A percentile compares a stretch with the other conserved stretches of the same genome.
Evolutionary conservation across 805 yeast genomes (phyloP).

Genomic region (Yarrowia divulgata): DNA sequence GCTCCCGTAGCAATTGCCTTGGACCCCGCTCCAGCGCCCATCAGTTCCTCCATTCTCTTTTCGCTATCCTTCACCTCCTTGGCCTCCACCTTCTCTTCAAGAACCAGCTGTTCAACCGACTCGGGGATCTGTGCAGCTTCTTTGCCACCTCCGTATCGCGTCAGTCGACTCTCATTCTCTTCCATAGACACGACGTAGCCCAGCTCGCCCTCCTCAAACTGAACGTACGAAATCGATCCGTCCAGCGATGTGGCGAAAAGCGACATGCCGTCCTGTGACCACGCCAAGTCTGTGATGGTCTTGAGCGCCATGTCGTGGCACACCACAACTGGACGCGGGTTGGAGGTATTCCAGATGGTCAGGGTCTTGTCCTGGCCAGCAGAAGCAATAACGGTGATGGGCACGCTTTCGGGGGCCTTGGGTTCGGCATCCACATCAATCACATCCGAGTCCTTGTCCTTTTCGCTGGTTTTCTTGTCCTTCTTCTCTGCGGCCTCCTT

Average conservation of each 20-base stretch:
- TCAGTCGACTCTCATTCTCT: slow-evolving; percentile 70
- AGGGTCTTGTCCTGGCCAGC: slow-evolving; percentile 93
- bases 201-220: slow-evolving; percentile 61
- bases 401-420: slow-evolving; percentile 47
- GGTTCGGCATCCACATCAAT: slow-evolving; percentile 47
- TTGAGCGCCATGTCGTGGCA: slow-evolving; percentile 77
- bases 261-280: slow-evolving; percentile 82
- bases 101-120: slow-evolving; percentile 73
- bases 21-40: slow-evolving; percentile 49
- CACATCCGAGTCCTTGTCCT: slow-evolving; percentile 36
- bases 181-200: slow-evolving; percentile 65
- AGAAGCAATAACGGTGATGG: slow-evolving; percentile 82
- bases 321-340: slow-evolving; percentile 78
- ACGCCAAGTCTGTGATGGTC: slow-evolving; percentile 85
- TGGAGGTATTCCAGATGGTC: slow-evolving; percentile 85
- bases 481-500: slow-evolving; percentile 26
- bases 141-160: slow-evolving; percentile 86
- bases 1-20: slow-evolving; percentile 15
- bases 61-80: slow-evolving; percentile 47
- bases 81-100: slow-evolving; percentile 69
- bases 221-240: slow-evolving; percentile 74
- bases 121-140: slow-evolving; percentile 88
- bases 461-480: slow-evolving; percentile 18
- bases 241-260: slow-evolving; percentile 83
- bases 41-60: slow-evolving; percentile 54